Evolutionary conservation across 495 filamentous ascomycete species (phyloP), one percentile per base, ranked within the genome.

Genomic region (Antarctomyces pellizariae): DNA sequence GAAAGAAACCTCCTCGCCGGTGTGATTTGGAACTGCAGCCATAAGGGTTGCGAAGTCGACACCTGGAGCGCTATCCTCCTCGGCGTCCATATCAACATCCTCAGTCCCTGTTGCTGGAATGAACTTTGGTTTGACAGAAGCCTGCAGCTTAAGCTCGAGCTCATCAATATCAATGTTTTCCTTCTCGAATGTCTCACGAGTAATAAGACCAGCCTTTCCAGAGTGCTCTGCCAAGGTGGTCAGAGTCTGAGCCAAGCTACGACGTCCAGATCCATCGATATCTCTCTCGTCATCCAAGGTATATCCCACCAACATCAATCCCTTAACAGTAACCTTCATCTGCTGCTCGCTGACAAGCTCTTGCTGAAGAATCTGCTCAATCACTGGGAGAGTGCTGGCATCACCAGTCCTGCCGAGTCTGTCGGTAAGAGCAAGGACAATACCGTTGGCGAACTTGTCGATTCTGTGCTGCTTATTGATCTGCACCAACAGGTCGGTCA

Each of bases 391-490:
- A 9, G 57, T 63, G 5, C 49, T 48, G 7, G 49, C 37, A 35
- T 69, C 64, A 13, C 67, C 62, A 35, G 61, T 64, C 39, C 60
- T 70, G 12, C 57, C 45, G n/a, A 84, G 38, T 23, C 64, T 57
- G 13, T 63, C 62, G 5, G 84, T 42, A 20, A 72, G 55, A 11
- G 72, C 71, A 27, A 73, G 46, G 27, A 69, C 62, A 13, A 83
- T 46, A 1, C 78, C 75, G 39, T 79, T 67, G 5, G 71, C 57
- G 14, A 93, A 52, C 28, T 67, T 71, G 13, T 76, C 76, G 2
- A 79, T 60, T 16, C 62, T 57, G 34, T 76, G 71, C 35, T 70
- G 59, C 22, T 54, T 43, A 3, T 63, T 56, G 33, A 89, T 59
- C 14, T 69, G 58, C 4, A 60, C 34, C 2, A 93, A 46, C 7